phyloP scores from a whole-genome alignment of 2,329 filamentous ascomycete species.

The Aspergillus terreus region DNA sequence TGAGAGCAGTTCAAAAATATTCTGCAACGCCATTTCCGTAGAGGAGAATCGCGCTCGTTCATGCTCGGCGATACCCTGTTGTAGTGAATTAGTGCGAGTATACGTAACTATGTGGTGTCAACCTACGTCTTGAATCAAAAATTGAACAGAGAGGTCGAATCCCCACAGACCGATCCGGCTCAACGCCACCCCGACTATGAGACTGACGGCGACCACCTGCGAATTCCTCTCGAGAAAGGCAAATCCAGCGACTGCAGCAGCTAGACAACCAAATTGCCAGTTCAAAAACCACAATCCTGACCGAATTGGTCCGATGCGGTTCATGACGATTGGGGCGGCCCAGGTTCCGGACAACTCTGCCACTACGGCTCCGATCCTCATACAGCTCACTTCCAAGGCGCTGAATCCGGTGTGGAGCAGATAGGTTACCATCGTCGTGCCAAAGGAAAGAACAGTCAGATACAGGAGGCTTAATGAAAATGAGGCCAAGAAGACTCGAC shows the following conservation, averaged over 20 bases:
- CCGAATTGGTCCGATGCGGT: constrained; percentile 56
- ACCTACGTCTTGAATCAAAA: constrained; percentile 58
- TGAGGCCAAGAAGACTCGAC: constrained; percentile 42
- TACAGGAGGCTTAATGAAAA: constrained; percentile 51
- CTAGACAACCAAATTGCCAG: constrained; percentile 61
- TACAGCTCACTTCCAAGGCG: constrained; percentile 45
- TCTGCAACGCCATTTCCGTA: constrained; percentile 65
- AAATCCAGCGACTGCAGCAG: constrained; percentile 44
- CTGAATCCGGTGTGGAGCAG: constrained; percentile 50
- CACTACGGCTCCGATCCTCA: constrained; percentile 45
- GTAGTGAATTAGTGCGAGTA: neutral
- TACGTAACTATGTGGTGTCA: neutral
- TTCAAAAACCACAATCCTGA: constrained; percentile 67
- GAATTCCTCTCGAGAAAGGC: constrained; percentile 28
- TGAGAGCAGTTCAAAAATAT: constrained; percentile 65
- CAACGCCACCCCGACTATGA: constrained; percentile 51
- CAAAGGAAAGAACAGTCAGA: constrained; percentile 54
- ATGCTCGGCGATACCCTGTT: constrained; percentile 52
- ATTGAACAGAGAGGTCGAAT: constrained; percentile 59
- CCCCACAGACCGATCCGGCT: constrained; percentile 61
- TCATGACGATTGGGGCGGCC: constrained; percentile 49
- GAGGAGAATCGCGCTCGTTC: constrained; percentile 66
- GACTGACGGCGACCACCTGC: constrained; percentile 41
- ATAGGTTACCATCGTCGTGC: constrained; percentile 55
- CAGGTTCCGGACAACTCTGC: constrained; percentile 55